Evolutionary conservation across 148 eudicot species (phyloP), one percentile per base, ranked within the genome.

Genomic region (Nepenthes mirabilis): DNA sequence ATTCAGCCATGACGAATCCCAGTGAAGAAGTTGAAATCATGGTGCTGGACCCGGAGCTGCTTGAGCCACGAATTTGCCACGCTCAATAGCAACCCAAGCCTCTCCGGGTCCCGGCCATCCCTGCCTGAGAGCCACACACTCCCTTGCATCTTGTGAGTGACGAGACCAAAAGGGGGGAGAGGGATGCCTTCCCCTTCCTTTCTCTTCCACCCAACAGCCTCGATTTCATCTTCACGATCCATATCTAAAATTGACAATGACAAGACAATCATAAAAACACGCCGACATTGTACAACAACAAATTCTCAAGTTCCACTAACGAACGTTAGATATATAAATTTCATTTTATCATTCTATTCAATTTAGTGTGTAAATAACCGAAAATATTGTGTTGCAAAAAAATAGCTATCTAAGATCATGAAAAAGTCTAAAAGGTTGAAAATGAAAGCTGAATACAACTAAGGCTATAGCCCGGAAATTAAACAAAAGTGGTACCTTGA

Each of bases 61-160:
- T 88, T 91, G 53, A 91, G 80, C 97, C 97, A 91, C 2, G 97
- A 91, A 80, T 91, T 96, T 0, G 98, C 98, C 47, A 86, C 96
- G 61, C 96, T 83, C 62, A 75, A 69, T 12, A 91, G 85, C 32
- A 96, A 83, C 49, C 59, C 68, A 14, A 88, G 68, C 64, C 80
- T 74, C 57, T 88, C 89, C 33, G 81, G 88, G 79, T 91, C 98
- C 70, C 68, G 64, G 0, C 94, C 88, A 6, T 65, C 73, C 66
- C 65, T 72, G 40, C 83, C 80, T 3, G 94, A 82, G 47, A 71
- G 65, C 96, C 96, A 88, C 64, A 86, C 67, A 33, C 61, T 74
- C 2, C 94, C 96, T 80, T 88, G 98, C 98, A 91, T 85, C 73
- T 91, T 91, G 64, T 91, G 86, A 59, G 96, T 88, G 74, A 88